Conservation (phyloP, 208 protist genomes). For the Herpetomonas tarakana region DNA sequence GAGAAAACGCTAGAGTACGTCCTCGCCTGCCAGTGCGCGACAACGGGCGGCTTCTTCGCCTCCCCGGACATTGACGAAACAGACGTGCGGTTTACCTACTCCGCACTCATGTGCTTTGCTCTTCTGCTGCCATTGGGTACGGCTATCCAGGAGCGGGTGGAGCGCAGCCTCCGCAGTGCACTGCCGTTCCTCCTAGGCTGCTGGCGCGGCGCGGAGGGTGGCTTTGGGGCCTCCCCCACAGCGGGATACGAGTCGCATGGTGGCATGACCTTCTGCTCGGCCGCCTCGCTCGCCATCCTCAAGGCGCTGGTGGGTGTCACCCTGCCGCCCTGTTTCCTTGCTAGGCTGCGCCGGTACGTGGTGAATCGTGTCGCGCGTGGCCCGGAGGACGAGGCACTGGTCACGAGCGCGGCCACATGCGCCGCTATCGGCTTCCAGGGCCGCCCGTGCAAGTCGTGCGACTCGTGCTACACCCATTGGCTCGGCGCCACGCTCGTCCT, state of each 20-base stretch:
- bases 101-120: constrained; percentile 14
- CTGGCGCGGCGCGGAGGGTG: constrained; percentile 50
- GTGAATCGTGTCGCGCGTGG: constrained; percentile 6
- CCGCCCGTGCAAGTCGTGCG: constrained; percentile 27
- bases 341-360: constrained; percentile 13
- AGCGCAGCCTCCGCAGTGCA: neutral
- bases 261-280: constrained; percentile 83
- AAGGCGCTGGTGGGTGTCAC: neutral
- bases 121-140: constrained; percentile 3
- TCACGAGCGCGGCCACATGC: neutral
- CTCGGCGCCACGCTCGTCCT: constrained; percentile 21
- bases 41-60: constrained; percentile 11
- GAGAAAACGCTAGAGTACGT: neutral
- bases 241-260: constrained; percentile 24
- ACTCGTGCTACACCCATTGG: constrained; percentile 52
- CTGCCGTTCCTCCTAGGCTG: constrained; percentile 25
- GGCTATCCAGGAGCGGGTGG: neutral
- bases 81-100: constrained; percentile 23
- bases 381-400: constrained; percentile 3
- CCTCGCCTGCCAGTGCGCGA: neutral
- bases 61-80: constrained; percentile 9
- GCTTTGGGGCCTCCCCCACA: constrained; percentile 43
- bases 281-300: constrained; percentile 45
- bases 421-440: constrained; percentile 24
- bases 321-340: constrained; percentile 10